Conservation (phyloP, 2,329 filamentous ascomycete species). For the Aspergillus vadensis region DNA sequence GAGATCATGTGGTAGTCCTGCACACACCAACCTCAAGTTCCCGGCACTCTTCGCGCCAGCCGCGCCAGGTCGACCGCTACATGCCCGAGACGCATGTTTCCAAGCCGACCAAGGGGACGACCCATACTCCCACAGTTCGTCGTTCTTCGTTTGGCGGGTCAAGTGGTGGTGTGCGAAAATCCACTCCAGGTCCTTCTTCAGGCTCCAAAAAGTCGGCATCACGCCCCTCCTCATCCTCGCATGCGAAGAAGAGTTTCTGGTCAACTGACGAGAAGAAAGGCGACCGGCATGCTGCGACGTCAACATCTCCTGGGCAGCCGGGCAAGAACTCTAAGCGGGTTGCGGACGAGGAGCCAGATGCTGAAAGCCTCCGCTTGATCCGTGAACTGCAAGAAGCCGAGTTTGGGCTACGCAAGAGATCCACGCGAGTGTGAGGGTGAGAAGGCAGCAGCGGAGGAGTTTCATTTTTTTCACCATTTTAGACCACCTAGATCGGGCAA, state of each 20-base stretch:
- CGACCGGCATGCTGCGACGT: constrained; percentile 26
- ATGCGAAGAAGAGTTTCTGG: constrained; percentile 41
- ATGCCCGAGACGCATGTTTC: constrained; percentile 35
- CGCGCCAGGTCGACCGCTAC: constrained; percentile 44
- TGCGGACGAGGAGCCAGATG: constrained; percentile 40
- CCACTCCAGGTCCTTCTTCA: constrained; percentile 31
- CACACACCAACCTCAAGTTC: constrained; percentile 46
- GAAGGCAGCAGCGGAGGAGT: not conserved
- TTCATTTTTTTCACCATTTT: constrained; percentile 5
- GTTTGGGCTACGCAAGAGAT: constrained; percentile 45
- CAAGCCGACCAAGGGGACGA: constrained; percentile 29
- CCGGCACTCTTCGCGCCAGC: constrained; percentile 48
- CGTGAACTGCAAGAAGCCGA: constrained; percentile 50
- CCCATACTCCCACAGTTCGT: constrained; percentile 26
- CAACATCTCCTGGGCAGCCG: constrained; percentile 31
- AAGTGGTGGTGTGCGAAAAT: constrained; percentile 25
- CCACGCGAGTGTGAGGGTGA: constrained; percentile 19
- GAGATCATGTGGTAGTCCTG: constrained; percentile 29
- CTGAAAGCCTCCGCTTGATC: constrained; percentile 48
- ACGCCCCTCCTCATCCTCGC: constrained; percentile 39
- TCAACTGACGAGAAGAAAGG: constrained; percentile 42
- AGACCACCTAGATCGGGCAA: constrained; percentile 19
- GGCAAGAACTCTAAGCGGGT: constrained; percentile 31
- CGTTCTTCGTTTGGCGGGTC: constrained; percentile 26
- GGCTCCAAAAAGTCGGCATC: constrained; percentile 37